Evolutionary conservation across 2,329 filamentous ascomycete genomes (phyloP), one percentile per base, ranked within the genome.

Genomic region (Parafenestella ontariensis): DNA sequence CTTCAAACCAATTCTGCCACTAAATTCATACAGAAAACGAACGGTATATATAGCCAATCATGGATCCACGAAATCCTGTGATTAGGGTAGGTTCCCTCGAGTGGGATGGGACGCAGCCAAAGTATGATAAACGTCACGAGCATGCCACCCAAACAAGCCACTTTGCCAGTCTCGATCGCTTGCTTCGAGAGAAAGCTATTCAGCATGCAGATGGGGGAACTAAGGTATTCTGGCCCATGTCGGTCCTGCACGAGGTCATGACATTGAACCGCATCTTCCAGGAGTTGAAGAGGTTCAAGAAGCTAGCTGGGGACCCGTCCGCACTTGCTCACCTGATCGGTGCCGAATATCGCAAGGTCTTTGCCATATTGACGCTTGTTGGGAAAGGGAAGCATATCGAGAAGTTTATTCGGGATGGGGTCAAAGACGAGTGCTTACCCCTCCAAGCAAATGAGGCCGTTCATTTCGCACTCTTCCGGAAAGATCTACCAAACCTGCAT

Each of bases 261-360:
- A 55, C 52, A 17, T 18, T 11, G 31, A 26, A 33, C 3, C 34
- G 42, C 10, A 46, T 64, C 28, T 42, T 56, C 1, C 24, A 46
- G 13, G 61, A 64, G 44, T 42, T 64, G n/a, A 39, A 52, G 2
- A 36, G 23, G 13, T 58, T 57, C 36, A 44, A 55, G 34, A 45
- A 34, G 24, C 29, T 39, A 9, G 6, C 1, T 6, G 24, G 2
- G 7, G 21, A 28, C 17, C 20, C 40, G 15, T 24, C 3, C 13
- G 5, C 8, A 17, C 40, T 46, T 21, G 52, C 42, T 2, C 21
- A 37, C 20, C 13, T 3, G 2, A 51, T 55, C 5, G 13, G 29
- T n/a, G 7, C 24, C 6, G 10, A 34, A 8, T 34, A 51, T 23
- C n/a, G 17, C 20, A 55, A 46, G 11, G 26, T 55, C 1, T 55